A percentile compares a stretch with the other conserved stretches of the same genome.
Evolutionary conservation across 108 stramenopile genomes (phyloP).

Genomic region (Epipyxis sp.): DNA sequence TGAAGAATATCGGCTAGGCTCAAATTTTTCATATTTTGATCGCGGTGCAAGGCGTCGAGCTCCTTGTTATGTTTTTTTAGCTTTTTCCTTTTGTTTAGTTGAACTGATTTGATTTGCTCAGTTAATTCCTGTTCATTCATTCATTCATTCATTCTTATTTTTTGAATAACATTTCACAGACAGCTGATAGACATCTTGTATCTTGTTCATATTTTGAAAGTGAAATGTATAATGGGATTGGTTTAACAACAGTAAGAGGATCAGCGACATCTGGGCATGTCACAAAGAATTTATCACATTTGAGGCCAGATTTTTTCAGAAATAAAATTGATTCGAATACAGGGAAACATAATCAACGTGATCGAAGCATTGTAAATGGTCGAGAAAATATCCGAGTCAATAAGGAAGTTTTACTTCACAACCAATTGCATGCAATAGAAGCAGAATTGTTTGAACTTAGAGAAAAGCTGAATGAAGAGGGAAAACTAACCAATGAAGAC

Average conservation of each 20-base stretch:
- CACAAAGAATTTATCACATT: slow-evolving; percentile 72
- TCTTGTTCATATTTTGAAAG: background rate
- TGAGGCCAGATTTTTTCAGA: slow-evolving; percentile 35
- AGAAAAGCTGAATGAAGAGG: background rate
- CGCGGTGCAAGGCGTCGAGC: no score
- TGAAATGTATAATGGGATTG: slow-evolving; percentile 74
- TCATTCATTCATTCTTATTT: no score
- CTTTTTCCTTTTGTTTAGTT: background rate
- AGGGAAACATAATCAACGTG: background rate
- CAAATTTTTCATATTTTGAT: no score
- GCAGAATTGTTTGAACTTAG: background rate
- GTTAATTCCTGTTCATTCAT: no score
- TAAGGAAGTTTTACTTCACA: background rate
- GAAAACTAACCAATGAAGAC: background rate
- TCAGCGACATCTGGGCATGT: slow-evolving; percentile 83
- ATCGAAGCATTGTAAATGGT: background rate
- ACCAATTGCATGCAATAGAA: background rate
- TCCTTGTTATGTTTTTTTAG: no score
- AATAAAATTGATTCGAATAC: background rate
- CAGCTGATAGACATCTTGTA: no score
- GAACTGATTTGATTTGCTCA: no score
- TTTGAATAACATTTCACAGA: no score
- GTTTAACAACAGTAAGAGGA: slow-evolving; percentile 76
- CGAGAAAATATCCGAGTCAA: background rate
- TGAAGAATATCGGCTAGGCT: no score